A percentile compares a stretch with the other conserved stretches of the same genome.
Evolutionary conservation across 2,329 filamentous ascomycete species (phyloP).

Genomic region (Apiospora kogelbergensis): DNA sequence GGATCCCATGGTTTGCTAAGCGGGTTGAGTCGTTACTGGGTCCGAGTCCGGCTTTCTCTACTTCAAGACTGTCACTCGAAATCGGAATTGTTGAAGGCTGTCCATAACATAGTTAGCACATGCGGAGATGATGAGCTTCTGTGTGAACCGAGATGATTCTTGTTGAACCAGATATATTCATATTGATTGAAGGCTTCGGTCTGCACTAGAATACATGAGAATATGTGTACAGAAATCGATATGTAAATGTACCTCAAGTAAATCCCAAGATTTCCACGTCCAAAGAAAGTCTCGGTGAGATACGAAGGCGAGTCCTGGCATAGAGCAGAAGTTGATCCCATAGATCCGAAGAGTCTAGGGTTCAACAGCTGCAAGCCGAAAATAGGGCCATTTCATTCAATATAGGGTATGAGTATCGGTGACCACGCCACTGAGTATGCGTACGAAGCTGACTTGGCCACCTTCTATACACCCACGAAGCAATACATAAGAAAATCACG

Average conservation of each 20-base stretch:
- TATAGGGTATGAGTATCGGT: slow-evolving; percentile 73
- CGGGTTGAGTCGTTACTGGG: slow-evolving; percentile 11
- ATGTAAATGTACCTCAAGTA: slow-evolving; percentile 45
- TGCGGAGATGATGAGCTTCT: neutral
- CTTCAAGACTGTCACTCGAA: neutral
- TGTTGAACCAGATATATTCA: slow-evolving; percentile 6
- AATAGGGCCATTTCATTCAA: slow-evolving; percentile 38
- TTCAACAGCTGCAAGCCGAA: slow-evolving; percentile 30
- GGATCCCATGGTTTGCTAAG: slow-evolving; percentile 8
- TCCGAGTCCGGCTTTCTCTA: slow-evolving; percentile 13
- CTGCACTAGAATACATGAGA: slow-evolving; percentile 21
- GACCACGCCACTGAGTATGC: slow-evolving; percentile 53
- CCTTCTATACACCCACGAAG: slow-evolving; percentile 60
- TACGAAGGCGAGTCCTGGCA: slow-evolving; percentile 34
- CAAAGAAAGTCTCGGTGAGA: slow-evolving; percentile 50
- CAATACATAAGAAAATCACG: slow-evolving; percentile 12
- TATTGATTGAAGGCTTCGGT: neutral
- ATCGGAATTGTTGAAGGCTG: neutral
- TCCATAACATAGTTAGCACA: neutral
- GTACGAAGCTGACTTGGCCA: slow-evolving; percentile 48
- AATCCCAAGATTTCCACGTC: slow-evolving; percentile 51
- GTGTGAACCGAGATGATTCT: neutral
- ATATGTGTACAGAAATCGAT: slow-evolving; percentile 19
- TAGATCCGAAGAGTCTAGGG: slow-evolving; percentile 34
- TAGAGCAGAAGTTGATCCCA: slow-evolving; percentile 39